Percentiles rank a stretch among this genome's conserved stretches.
These are phyloP conservation scores for Scheffersomyces cryptocercus DNA, from an alignment of 1,139 yeast genomes.

Conservation along the genomic window DNA sequence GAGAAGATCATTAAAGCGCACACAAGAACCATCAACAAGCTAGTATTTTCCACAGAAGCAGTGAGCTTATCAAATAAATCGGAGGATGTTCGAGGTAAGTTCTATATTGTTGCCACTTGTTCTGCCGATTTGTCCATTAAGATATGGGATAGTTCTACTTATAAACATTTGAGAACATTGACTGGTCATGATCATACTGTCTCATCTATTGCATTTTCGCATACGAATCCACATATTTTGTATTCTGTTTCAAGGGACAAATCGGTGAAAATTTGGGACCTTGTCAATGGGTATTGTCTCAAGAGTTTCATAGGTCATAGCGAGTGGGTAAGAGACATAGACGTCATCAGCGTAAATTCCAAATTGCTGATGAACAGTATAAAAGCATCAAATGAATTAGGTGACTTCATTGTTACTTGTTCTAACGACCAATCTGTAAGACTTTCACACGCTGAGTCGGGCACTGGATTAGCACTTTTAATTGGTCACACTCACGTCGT, in stretches of 20 bases:
- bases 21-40: conserved; percentile 64
- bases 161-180: conserved; percentile 62
- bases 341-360: conserved; percentile 29
- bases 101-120: conserved; percentile 53
- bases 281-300: conserved; percentile 65
- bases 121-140: conserved; percentile 75
- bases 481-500: conserved; percentile 84
- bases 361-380: conserved; percentile 11
- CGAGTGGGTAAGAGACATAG: conserved; percentile 83
- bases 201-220: conserved; percentile 59
- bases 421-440: conserved; percentile 82
- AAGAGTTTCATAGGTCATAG: conserved; percentile 75
- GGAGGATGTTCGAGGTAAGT: conserved; percentile 4
- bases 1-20: conserved; percentile 74
- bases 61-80: conserved; percentile 22
- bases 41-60: conserved; percentile 53
- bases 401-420: conserved; percentile 69
- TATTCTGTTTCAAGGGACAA: conserved; percentile 80
- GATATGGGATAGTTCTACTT: conserved; percentile 62
- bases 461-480: conserved; percentile 67
- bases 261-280: conserved; percentile 76
- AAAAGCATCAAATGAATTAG: conserved; percentile 21
- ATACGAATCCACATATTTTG: conserved; percentile 38
- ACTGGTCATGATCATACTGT: conserved; percentile 93
- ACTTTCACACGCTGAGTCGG: conserved; percentile 60